Evolutionary conservation across 805 yeast species (phyloP).

Genomic region (Starmerella roubikii): DNA sequence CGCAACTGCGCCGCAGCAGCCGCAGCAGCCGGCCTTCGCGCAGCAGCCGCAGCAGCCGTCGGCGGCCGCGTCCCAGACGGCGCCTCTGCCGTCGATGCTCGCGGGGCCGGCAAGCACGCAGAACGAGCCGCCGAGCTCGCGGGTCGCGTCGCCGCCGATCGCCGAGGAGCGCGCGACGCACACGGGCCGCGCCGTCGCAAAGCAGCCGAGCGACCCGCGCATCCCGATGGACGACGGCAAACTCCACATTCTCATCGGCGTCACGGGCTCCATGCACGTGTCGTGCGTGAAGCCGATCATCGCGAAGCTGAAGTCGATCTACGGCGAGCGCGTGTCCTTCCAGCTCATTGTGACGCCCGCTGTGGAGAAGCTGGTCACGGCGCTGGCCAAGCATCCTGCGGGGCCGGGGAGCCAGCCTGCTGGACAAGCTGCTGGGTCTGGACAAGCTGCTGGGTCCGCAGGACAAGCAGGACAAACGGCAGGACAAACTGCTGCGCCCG

Average conservation of each 20-base stretch:
- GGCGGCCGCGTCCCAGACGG: not conserved
- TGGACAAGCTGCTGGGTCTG: not conserved
- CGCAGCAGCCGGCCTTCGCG: not conserved
- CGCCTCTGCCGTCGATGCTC: not conserved
- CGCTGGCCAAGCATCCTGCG: conserved; percentile 9
- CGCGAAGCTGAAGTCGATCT: conserved; percentile 66
- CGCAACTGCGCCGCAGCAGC: not conserved
- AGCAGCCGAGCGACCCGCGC: conserved; percentile 39
- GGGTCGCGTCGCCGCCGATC: not conserved
- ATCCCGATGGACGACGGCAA: conserved; percentile 75
- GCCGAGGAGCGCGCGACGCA: not conserved
- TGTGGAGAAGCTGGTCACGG: conserved; percentile 59
- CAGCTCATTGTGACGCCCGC: conserved; percentile 77
- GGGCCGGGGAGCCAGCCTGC: not conserved
- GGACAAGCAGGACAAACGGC: not conserved
- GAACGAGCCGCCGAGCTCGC: not conserved
- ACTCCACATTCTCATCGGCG: conserved; percentile 71
- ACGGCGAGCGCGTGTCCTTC: conserved; percentile 65
- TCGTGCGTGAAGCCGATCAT: conserved; percentile 67
- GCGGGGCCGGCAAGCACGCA: not conserved
- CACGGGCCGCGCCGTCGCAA: conserved; percentile 15
- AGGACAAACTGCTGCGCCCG: not conserved
- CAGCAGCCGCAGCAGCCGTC: not conserved
- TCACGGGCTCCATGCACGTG: conserved; percentile 80
- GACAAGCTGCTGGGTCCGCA: not conserved